Percentiles rank a stretch among this genome's conserved stretches.
phyloP scores from a whole-genome alignment of 345 rosid species.

The Geranium brycei region DNA sequence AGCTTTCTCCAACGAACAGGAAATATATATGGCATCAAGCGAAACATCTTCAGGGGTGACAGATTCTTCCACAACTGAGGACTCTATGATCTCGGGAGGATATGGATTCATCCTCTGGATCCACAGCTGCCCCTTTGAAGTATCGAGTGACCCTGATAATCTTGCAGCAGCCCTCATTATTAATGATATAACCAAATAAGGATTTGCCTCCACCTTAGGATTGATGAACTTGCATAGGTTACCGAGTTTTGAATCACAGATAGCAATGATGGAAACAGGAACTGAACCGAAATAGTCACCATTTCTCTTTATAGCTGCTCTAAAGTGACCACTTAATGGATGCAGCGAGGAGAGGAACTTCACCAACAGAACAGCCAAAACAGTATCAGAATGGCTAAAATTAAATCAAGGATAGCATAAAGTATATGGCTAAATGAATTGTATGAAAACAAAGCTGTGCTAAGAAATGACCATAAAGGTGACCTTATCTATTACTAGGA shows the following conservation, averaged over 20 bases:
- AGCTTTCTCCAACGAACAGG: slow-evolving; percentile 28
- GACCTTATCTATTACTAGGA: too few relatives aligned
- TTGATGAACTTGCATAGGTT: slow-evolving; percentile 55
- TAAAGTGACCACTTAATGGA: slow-evolving; percentile 73
- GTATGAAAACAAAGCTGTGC: too few relatives aligned
- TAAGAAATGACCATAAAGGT: too few relatives aligned
- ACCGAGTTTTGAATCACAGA: slow-evolving; percentile 48
- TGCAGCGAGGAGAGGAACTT: slow-evolving; percentile 61
- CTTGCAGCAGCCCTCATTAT: slow-evolving; percentile 57
- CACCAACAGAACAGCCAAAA: slow-evolving; percentile 10
- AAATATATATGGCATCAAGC: slow-evolving; percentile 37
- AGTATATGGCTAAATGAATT: background rate
- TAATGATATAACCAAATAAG: slow-evolving; percentile 38
- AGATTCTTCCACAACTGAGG: slow-evolving; percentile 24
- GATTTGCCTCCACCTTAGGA: slow-evolving; percentile 49
- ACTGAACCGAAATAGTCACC: slow-evolving; percentile 49
- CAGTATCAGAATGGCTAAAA: background rate
- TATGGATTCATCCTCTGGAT: slow-evolving; percentile 39
- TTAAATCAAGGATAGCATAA: background rate
- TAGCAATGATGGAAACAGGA: slow-evolving; percentile 66
- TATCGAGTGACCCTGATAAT: slow-evolving; percentile 29
- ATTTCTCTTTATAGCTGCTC: slow-evolving; percentile 53
- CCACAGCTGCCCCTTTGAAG: slow-evolving; percentile 33
- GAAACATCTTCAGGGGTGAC: slow-evolving; percentile 14
- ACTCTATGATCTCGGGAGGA: slow-evolving; percentile 36